Base-by-base conservation (phyloP, 768 basidiomycete genomes). In the Podaxis rugospora region DNA sequence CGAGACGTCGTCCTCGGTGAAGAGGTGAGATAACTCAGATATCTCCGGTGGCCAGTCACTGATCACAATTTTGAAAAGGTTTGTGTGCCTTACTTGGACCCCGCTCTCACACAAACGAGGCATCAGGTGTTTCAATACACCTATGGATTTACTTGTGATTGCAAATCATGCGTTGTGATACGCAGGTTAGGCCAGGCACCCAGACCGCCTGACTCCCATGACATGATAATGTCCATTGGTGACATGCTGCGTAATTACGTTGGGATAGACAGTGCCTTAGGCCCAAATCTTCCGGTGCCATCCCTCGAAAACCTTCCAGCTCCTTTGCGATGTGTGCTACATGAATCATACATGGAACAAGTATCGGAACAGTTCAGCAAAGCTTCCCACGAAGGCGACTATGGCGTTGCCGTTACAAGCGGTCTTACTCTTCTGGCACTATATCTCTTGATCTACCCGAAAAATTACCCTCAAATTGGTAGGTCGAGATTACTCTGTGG, bases 401-500 rank as follows among this genome's bases (percentile, higher is more conserved):
- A 82, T 65, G 71, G 73, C 10, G 62, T 71, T 13, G 90, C 90
- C 0, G 66, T 87, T 21, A 67, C 77, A 35, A 70, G 75, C 10
- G 90, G 92, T 13, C 66, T 78, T 39, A 80, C 82, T 1, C 72
- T 92, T 13, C 73, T 91, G 18, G 86, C 86, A 0, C 72, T 90
- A 5, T 93, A 93, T 70, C 66, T 80, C 10, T 67, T 89, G 55
- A 76, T 92, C 50, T 93, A 93, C 66, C 90, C 92, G 1, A 74
- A 72, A 1, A 87, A 88, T 67, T 92, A 91, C 70, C 92, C 91
- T n/a, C 89, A 92, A 65, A 90, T 87, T 25, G 92, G 92, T 90
- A 57, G 64, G 81, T 70, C 35, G 5, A 55, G 46, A 36, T 37
- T n/a, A 13, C 21, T 11, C 27, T 10, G 18, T 39, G 14, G 18